phyloP scores from a whole-genome alignment of 345 rosid genomes.

The Lepidium sativum region DNA sequence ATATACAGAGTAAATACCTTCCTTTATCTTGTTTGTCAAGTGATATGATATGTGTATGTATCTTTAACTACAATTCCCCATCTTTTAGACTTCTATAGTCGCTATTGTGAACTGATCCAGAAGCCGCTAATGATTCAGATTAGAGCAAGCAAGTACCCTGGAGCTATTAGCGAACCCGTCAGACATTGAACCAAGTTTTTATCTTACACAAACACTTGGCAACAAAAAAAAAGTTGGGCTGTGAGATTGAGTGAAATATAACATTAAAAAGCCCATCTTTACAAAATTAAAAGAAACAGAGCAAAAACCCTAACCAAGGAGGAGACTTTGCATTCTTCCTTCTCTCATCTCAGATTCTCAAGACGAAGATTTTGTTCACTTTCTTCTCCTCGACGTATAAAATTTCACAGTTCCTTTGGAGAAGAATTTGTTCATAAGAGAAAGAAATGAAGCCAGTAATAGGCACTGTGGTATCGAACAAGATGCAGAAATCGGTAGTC shows the following conservation, averaged over 20 bases:
- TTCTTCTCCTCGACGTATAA: neutral
- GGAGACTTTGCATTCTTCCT: neutral
- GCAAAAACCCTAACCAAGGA: neutral
- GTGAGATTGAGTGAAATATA: neutral
- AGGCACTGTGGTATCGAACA: constrained; percentile 34
- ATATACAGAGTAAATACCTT: neutral
- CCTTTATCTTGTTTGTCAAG: neutral
- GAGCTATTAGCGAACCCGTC: too few species aligned
- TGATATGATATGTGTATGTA: neutral
- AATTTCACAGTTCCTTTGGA: neutral
- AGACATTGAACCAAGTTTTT: too few species aligned
- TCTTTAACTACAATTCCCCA: neutral
- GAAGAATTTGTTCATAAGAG: neutral
- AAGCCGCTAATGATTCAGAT: too few species aligned
- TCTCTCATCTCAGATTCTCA: neutral
- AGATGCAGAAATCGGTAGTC: constrained; percentile 58
- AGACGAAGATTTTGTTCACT: neutral
- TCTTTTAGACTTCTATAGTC: neutral
- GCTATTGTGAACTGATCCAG: too few species aligned
- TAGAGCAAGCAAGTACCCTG: too few species aligned
- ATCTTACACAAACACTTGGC: too few species aligned
- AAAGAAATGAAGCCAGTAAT: constrained; percentile 27
- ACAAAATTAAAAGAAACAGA: neutral
- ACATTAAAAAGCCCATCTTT: neutral
- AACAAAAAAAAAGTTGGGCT: neutral